Percentiles rank a stretch among this genome's conserved stretches.
phyloP scores from a whole-genome alignment of 2,329 filamentous ascomycete genomes.

The Verticillium klebahnii region DNA sequence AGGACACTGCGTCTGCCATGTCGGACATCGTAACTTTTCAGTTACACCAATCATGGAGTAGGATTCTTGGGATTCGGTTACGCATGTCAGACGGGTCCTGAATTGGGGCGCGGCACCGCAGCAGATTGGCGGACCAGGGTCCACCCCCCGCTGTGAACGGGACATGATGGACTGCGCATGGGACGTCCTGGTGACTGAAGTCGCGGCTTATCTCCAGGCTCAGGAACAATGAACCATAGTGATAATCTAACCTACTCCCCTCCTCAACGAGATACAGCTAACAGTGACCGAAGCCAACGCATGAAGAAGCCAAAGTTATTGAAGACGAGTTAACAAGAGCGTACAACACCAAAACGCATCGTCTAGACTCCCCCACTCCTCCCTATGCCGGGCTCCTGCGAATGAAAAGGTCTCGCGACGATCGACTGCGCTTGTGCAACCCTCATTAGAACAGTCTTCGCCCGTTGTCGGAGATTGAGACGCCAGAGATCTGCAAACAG shows the following conservation, averaged over 20 bases:
- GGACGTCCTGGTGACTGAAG: too few species aligned
- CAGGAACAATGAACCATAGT: not conserved
- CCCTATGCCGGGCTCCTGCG: not conserved
- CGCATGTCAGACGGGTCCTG: not conserved
- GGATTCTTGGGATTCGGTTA: not conserved
- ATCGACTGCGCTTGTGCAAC: not conserved
- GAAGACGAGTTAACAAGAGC: not conserved
- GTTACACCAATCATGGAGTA: not conserved
- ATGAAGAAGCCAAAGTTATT: not conserved
- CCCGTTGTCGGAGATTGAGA: not conserved
- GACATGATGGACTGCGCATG: too few species aligned
- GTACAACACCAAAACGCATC: not conserved
- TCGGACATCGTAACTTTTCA: not conserved
- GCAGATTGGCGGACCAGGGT: constrained; percentile 27
- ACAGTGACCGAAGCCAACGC: not conserved
- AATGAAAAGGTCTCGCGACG: not conserved
- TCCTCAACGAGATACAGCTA: not conserved
- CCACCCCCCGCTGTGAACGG: too few species aligned
- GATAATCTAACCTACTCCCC: not conserved
- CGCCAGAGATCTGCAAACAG: not conserved
- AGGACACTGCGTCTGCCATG: not conserved
- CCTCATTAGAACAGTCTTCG: not conserved
- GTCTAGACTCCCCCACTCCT: not conserved
- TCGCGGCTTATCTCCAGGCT: not conserved
- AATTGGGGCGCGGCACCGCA: constrained; percentile 20